Conservation (phyloP, 495 filamentous ascomycete genomes). For the Penicillium riverlandense region DNA sequence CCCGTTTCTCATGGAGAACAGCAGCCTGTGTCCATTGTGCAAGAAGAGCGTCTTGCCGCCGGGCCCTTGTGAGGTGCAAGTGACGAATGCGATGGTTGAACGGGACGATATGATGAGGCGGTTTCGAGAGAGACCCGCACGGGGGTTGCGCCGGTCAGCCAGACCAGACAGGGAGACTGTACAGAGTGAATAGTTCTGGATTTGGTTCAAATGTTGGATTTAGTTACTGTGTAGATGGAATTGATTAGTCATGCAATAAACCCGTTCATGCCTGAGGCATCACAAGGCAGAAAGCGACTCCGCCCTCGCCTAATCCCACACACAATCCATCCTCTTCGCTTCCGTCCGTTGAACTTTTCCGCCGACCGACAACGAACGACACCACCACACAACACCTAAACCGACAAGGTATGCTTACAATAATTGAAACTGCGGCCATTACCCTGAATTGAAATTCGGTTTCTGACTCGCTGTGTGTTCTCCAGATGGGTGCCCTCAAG, state of each 20-base stretch:
- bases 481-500: slow-evolving; percentile 87
- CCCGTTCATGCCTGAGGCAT: slow-evolving; percentile 4
- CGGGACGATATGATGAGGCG: slow-evolving; percentile 46
- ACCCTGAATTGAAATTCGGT: background rate
- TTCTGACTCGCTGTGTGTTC: too few species aligned
- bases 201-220: background rate
- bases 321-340: slow-evolving; percentile 27
- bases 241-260: too few species aligned
- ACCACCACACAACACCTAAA: slow-evolving; percentile 26
- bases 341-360: slow-evolving; percentile 36
- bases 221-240: background rate
- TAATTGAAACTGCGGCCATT: background rate
- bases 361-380: slow-evolving; percentile 36
- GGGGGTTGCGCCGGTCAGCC: too few species aligned
- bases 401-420: slow-evolving; percentile 41
- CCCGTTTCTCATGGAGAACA: slow-evolving; percentile 59
- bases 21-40: slow-evolving; percentile 81
- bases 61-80: slow-evolving; percentile 54
- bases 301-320: slow-evolving; percentile 45
- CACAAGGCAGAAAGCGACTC: background rate
- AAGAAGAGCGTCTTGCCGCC: slow-evolving; percentile 66
- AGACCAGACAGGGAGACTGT: too few species aligned
- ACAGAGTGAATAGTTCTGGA: too few species aligned
- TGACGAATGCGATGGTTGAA: slow-evolving; percentile 81
- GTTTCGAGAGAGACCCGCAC: background rate